Base-by-base conservation (phyloP, 73 alveolate species). In the Paramecium bursaria region DNA sequence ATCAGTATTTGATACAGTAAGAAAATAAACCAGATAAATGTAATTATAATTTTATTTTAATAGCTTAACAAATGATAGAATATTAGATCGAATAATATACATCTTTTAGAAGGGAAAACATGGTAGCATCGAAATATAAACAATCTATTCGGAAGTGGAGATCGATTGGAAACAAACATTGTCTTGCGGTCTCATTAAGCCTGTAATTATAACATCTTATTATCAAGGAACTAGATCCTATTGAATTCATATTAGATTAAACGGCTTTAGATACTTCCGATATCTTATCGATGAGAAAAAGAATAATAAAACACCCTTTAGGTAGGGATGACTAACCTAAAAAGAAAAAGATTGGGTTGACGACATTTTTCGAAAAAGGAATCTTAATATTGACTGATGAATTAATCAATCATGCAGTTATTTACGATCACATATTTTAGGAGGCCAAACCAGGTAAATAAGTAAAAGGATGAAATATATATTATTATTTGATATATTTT, bases 351-450 rank as follows among this genome's bases (percentile, higher is more conserved):
- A 39, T 33, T 67, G 23, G 82, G 82, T 1, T 39, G 21, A 67
- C 50, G 7, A 35, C 22, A 10, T 31, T 67, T 67, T 39, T n/a
- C 13, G 21, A 67, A 17, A 67, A 67, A 19, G 82, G 82, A 3
- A 39, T 67, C n/a, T 39, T 67, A 57, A 21, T 19, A 67, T 44
- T 67, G 6, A 21, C 44, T 19, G 82, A 67, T 67, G 82, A 67
- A 67, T 30, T 67, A 9, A 31, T 47, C 19, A 67, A 67, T 42
- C 82, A 67, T 67, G 82, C 82, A 25, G 82, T 67, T 31, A 67
- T 67, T 2, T 67, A 67, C 44, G 82, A 67, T 15, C 82, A 67
- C 22, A 5, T 67, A 44, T 67, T 39, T 10, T 42, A 25, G 19
- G 82, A 67, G 11, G 60, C 82, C 15, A 57, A 67, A 47, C 11